phyloP scores from a whole-genome alignment of 495 filamentous ascomycete species.

The Choiromyces venosus region DNA sequence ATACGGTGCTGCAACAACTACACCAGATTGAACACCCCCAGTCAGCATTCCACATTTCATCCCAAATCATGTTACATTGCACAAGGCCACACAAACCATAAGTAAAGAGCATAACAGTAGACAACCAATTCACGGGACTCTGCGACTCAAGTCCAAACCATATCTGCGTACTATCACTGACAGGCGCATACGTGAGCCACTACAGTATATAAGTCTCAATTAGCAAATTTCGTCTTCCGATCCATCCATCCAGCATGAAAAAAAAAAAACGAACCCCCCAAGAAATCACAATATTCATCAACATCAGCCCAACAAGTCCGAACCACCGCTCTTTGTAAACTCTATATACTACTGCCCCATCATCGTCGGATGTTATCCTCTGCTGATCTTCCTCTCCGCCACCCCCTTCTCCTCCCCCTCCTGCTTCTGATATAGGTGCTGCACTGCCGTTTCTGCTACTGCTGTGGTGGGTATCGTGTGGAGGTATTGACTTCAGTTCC shows the following conservation, averaged over 20 bases:
- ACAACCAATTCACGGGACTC: constrained; percentile 85
- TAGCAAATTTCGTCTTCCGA: not conserved
- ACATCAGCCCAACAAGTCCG: constrained; percentile 71
- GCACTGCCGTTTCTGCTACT: not conserved
- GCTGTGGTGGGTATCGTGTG: not conserved
- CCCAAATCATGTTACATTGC: not conserved
- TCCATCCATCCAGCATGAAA: not conserved
- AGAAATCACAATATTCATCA: constrained; percentile 87
- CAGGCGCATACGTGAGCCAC: constrained; percentile 88
- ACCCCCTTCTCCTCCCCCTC: not conserved
- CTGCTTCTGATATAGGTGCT: not conserved
- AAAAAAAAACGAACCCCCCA: constrained; percentile 71
- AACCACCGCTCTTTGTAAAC: constrained; percentile 90
- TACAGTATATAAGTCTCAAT: not conserved
- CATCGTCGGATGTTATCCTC: not conserved
- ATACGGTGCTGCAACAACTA: constrained; percentile 59
- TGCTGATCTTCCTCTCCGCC: not conserved
- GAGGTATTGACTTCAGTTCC: not conserved
- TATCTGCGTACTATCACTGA: constrained; percentile 65
- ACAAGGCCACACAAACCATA: constrained; percentile 49
- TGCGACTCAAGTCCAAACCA: constrained; percentile 68
- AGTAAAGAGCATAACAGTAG: constrained; percentile 77
- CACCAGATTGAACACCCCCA: not conserved
- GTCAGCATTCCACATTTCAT: not conserved
- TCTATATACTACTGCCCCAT: constrained; percentile 49